Conservation (phyloP, 208 protist genomes). For the Crithidia acanthocephali region DNA sequence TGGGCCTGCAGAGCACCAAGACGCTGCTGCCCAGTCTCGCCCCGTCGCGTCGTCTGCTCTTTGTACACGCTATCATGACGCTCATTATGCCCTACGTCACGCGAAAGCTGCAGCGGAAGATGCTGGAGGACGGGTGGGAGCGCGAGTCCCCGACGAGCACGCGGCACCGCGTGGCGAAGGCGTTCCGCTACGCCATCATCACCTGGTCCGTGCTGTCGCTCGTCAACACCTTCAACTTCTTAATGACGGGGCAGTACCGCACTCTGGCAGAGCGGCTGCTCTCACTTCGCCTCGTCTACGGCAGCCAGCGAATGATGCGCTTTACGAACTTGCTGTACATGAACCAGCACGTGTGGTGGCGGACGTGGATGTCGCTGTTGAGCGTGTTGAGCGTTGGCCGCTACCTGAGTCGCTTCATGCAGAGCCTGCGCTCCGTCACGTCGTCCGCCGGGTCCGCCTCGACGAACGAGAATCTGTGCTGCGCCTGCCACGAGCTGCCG, state of each 20-base stretch:
- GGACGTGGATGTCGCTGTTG: slow-evolving; percentile 79
- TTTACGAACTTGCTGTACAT: slow-evolving; percentile 89
- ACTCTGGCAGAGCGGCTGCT: slow-evolving; percentile 83
- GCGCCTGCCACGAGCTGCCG: slow-evolving; percentile 69
- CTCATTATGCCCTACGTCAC: slow-evolving; percentile 77
- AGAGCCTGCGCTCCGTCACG: slow-evolving; percentile 45
- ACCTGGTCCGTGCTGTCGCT: slow-evolving; percentile 70
- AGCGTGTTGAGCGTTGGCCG: slow-evolving; percentile 72
- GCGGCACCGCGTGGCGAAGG: slow-evolving; percentile 44
- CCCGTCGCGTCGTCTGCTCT: slow-evolving; percentile 59
- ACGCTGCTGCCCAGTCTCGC: slow-evolving; percentile 67
- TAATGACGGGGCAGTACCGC: slow-evolving; percentile 87
- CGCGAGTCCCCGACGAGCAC: slow-evolving; percentile 34
- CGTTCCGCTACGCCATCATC: slow-evolving; percentile 49
- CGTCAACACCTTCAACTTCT: slow-evolving; percentile 86
- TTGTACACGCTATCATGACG: slow-evolving; percentile 75
- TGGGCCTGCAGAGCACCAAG: slow-evolving; percentile 51
- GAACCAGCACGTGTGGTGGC: slow-evolving; percentile 90
- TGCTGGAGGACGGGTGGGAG: slow-evolving; percentile 85
- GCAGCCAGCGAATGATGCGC: slow-evolving; percentile 77
- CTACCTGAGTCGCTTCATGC: slow-evolving; percentile 62
- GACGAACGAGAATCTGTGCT: slow-evolving; percentile 68
- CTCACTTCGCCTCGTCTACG: slow-evolving; percentile 86
- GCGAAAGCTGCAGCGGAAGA: slow-evolving; percentile 72
- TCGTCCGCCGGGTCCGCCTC: slow-evolving; percentile 21